Evolutionary conservation across 768 basidiomycete genomes (phyloP).

Genomic region (Boletellus ananiceps): DNA sequence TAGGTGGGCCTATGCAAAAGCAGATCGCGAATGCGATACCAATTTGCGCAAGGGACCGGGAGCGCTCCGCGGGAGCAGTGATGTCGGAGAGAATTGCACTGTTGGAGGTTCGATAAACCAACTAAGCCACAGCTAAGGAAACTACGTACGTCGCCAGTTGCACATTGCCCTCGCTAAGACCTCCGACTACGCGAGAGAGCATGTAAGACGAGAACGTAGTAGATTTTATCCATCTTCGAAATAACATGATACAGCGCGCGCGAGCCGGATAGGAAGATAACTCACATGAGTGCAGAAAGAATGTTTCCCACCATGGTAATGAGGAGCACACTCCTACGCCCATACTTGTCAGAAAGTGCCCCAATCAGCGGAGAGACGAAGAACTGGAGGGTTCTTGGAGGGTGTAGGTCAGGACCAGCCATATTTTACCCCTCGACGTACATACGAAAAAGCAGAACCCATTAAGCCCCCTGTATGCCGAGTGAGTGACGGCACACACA

Average conservation of each 20-base stretch:
- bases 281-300: conserved; percentile 79
- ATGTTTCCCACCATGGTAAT: conserved; percentile 92
- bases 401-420: conserved; percentile 25
- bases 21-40: conserved; percentile 96
- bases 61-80: conserved; percentile 72
- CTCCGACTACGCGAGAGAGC: conserved; percentile 87
- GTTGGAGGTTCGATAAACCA: not conserved
- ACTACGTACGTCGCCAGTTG: conserved; percentile 83
- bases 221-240: conserved; percentile 77
- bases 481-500: conserved; percentile 7
- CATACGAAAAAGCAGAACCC: conserved; percentile 91
- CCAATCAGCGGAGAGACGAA: conserved; percentile 81
- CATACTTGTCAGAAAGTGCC: conserved; percentile 82
- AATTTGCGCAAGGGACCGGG: conserved; percentile 83
- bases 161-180: conserved; percentile 95
- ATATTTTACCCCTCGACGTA: conserved; percentile 32
- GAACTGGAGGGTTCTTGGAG: conserved; percentile 72
- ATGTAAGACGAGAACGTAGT: conserved; percentile 88
- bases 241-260: not conserved
- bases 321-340: conserved; percentile 79
- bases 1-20: conserved; percentile 88
- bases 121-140: not conserved
- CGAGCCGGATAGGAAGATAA: conserved; percentile 8
- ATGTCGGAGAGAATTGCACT: conserved; percentile 95
- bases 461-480: conserved; percentile 65